Base-by-base conservation (phyloP, 345 rosid genomes). In the Orychophragmus violaceus region DNA sequence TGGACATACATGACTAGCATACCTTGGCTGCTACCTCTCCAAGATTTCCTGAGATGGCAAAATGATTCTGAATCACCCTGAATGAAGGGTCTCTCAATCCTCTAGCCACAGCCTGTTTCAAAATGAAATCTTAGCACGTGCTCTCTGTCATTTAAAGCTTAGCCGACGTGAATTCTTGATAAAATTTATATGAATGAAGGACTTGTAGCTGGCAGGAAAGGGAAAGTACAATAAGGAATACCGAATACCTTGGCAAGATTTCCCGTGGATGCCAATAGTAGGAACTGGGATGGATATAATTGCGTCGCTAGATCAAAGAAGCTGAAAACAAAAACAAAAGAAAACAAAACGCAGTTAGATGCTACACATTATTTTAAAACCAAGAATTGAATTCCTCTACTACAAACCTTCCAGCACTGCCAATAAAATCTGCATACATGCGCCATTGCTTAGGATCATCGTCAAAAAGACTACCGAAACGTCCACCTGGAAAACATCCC, bases 371-470 rank as follows among this genome's bases (percentile, higher is more conserved):
- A 66, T 32, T 60, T 41, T 33, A 35, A 58, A 14, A 32, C 24
- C 18, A 55, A 68, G 71, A 45, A 42, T 11, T 11, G 30, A 61
- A 28, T 27, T 44, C 12, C 52, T 64, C 16, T 25, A 23, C 50
- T 0, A 77, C 77, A 74, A 49, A 88, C 97, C 97, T 85, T 81
- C 99, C 99, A 55, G 97, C 82, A 70, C 97, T 93, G 77, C 99
- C 99, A 64, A 93, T 90, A 78, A 93, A 85, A 76, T 93, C 99
- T 0, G 99, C 99, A 79, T 90, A 93, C 97, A 93, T 88, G 66
- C 98, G 97, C 99, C 99, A 93, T 49, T 93, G 97, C 77, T 90
- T 93, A 33, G 99, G 99, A 84, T 90, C 96, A 77, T 87, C 96
- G 58, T 93, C 99, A 70, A 90, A 93, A 69, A 93, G 89, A 70